Evolutionary conservation across 495 filamentous ascomycete genomes (phyloP).

Genomic region (Penicillium diatomitis): DNA sequence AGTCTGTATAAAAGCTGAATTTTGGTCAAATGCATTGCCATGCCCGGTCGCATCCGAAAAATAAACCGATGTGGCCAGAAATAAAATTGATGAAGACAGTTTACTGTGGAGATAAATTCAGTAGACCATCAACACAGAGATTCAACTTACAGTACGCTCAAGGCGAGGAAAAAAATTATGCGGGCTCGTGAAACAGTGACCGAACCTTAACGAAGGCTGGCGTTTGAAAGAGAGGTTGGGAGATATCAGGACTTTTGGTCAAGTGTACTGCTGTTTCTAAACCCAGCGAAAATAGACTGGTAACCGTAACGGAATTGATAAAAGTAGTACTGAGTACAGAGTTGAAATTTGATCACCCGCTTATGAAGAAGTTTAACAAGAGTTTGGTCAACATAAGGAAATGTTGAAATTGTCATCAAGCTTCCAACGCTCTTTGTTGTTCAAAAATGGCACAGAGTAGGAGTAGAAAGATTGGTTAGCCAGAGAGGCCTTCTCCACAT

Average conservation of each 20-base stretch:
- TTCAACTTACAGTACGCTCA: not conserved
- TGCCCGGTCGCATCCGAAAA: not conserved
- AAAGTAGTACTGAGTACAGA: too few species aligned
- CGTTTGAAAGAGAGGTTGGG: not conserved
- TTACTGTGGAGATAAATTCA: slow-evolving; percentile 1
- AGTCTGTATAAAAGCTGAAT: not conserved
- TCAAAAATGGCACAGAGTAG: too few species aligned
- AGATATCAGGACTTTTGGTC: not conserved
- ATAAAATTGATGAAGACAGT: not conserved
- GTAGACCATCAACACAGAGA: not conserved
- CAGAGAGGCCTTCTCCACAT: too few species aligned
- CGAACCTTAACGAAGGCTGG: not conserved
- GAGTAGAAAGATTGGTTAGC: too few species aligned
- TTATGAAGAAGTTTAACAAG: too few species aligned
- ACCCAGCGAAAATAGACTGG: too few species aligned
- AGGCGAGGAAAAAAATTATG: not conserved
- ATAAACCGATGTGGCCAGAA: not conserved
- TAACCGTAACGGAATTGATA: too few species aligned
- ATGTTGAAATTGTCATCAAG: too few species aligned
- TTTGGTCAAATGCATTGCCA: not conserved
- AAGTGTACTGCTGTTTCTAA: too few species aligned
- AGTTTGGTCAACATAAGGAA: too few species aligned
- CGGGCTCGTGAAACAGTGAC: not conserved
- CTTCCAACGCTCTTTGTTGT: too few species aligned
- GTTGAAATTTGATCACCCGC: too few species aligned